A percentile compares a stretch with the other conserved stretches of the same genome.
phyloP scores from a whole-genome alignment of 257 asterid genomes.

The Penstemon davidsonii region DNA sequence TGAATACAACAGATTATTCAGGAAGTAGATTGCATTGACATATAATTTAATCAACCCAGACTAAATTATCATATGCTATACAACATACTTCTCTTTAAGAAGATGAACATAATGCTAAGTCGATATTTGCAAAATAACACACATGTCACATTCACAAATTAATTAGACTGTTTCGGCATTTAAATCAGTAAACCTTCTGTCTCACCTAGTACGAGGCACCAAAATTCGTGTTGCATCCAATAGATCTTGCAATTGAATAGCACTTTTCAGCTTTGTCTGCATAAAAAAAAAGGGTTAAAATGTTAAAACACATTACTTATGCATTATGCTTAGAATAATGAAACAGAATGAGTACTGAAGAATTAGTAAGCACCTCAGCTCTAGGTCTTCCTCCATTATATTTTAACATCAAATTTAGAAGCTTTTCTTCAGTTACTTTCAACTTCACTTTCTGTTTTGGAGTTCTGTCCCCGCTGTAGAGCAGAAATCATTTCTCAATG shows the following conservation, averaged over 20 bases:
- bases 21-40: slow-evolving; percentile 2
- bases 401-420: slow-evolving; percentile 89
- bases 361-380: slow-evolving; percentile 66
- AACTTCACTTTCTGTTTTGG: slow-evolving; percentile 98
- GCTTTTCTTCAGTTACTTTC: slow-evolving; percentile 94
- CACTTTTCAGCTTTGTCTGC: slow-evolving; percentile 95
- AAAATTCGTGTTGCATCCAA: slow-evolving; percentile 91
- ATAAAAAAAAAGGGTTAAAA: slow-evolving; percentile 29
- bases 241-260: slow-evolving; percentile 96
- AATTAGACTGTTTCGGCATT: slow-evolving; percentile 7
- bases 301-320: slow-evolving; percentile 7
- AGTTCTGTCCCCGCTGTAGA: slow-evolving; percentile 95
- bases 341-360: slow-evolving; percentile 20
- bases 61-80: slow-evolving; percentile 5
- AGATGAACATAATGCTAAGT: slow-evolving; percentile 12
- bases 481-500: slow-evolving; percentile 29
- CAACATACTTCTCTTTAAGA: background rate
- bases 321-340: slow-evolving; percentile 10
- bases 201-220: slow-evolving; percentile 84
- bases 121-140: slow-evolving; percentile 19
- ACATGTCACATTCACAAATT: slow-evolving; percentile 11
- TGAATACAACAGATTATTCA: background rate
- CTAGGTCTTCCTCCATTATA: slow-evolving; percentile 92
- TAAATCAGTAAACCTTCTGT: slow-evolving; percentile 14
- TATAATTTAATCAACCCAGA: slow-evolving; percentile 16